phyloP scores from a whole-genome alignment of 768 basidiomycete species.

The Trametes cinnabarina region DNA sequence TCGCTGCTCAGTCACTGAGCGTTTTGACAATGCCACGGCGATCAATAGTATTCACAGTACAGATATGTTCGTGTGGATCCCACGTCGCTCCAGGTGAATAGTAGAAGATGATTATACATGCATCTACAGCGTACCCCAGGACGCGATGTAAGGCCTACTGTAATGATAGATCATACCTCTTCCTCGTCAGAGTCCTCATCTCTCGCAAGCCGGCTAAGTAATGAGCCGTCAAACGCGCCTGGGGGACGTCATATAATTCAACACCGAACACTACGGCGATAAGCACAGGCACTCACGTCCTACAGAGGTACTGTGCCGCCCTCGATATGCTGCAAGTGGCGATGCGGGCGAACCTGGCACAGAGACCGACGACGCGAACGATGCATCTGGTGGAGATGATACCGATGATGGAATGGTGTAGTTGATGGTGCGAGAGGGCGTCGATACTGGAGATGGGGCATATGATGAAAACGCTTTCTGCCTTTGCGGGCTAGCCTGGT shows the following conservation, averaged over 20 bases:
- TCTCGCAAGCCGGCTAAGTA: constrained; percentile 23
- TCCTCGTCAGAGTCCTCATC: constrained; percentile 23
- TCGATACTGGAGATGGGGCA: constrained; percentile 37
- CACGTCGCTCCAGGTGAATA: no score
- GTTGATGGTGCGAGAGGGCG: constrained; percentile 32
- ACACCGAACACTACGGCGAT: no score
- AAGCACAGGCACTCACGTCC: constrained; percentile 33
- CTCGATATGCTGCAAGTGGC: constrained; percentile 39
- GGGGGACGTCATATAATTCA: not conserved
- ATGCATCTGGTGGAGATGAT: constrained; percentile 29
- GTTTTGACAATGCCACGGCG: no score
- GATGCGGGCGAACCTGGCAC: constrained; percentile 23
- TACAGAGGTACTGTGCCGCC: constrained; percentile 34
- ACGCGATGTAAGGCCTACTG: no score
- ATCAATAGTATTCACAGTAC: no score
- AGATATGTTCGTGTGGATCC: no score
- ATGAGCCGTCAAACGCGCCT: constrained; percentile 29
- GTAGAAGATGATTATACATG: no score
- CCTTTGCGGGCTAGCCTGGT: constrained; percentile 26
- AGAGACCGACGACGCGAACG: constrained; percentile 35
- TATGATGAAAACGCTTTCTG: constrained; percentile 31
- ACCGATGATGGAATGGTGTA: constrained; percentile 33
- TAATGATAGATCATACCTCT: constrained; percentile 5
- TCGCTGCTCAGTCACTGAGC: no score
- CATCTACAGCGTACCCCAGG: no score